Conservation (phyloP, 768 basidiomycete species). For the Hericium rajendrae region DNA sequence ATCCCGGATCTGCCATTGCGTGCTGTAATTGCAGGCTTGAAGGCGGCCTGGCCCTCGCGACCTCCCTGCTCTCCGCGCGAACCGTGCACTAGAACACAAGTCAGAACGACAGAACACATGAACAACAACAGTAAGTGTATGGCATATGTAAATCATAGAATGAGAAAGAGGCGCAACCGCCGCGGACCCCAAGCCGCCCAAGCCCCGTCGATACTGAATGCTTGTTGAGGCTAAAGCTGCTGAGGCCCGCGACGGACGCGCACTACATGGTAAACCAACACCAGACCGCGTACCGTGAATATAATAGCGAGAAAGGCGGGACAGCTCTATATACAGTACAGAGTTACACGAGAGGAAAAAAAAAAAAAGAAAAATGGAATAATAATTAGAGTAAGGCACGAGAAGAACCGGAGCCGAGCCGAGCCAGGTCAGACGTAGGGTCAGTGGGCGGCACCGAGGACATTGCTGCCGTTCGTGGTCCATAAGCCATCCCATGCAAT, state of each 20-base stretch:
- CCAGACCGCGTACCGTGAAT: neutral
- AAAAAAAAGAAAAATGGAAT: neutral
- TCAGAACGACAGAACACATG: too few relatives aligned
- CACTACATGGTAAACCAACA: neutral
- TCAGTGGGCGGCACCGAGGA: conserved; percentile 7
- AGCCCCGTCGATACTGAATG: too few relatives aligned
- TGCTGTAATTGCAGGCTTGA: too few relatives aligned
- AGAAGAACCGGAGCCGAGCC: neutral
- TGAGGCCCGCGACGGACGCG: neutral
- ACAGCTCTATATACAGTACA: conserved; percentile 2
- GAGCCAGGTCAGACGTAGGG: conserved; percentile 1
- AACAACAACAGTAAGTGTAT: too few relatives aligned
- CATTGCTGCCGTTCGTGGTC: conserved; percentile 5
- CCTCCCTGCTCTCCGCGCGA: too few relatives aligned
- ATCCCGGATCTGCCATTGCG: too few relatives aligned
- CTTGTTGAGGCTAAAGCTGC: neutral
- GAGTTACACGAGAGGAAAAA: neutral
- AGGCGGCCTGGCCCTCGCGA: too few relatives aligned
- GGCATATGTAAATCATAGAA: too few relatives aligned
- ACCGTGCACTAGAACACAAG: too few relatives aligned
- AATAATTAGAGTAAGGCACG: conserved; percentile 9
- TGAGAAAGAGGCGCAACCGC: too few relatives aligned
- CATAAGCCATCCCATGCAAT: conserved; percentile 12
- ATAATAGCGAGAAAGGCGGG: neutral
- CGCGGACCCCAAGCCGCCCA: too few relatives aligned